Conservation (phyloP, 352 stramenopile species). For the Globisporangium canariense region DNA sequence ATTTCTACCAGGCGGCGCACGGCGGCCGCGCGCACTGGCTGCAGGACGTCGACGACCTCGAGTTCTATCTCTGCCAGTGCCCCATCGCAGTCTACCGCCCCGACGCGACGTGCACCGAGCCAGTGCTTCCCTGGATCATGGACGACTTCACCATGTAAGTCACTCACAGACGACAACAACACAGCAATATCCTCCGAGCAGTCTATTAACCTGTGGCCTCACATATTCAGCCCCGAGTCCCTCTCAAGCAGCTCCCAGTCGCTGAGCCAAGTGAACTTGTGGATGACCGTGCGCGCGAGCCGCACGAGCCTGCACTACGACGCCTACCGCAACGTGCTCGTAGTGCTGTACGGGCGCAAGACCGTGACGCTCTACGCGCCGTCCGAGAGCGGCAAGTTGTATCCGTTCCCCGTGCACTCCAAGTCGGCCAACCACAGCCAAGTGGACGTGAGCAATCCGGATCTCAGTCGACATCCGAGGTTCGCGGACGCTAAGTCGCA, state of each 20-base stretch:
- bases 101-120: constrained; percentile 36
- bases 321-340: constrained; percentile 75
- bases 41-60: constrained; percentile 55
- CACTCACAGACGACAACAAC: not conserved
- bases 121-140: constrained; percentile 53
- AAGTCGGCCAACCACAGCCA: constrained; percentile 77
- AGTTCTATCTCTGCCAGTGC: constrained; percentile 84
- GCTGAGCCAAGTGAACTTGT: constrained; percentile 84
- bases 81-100: constrained; percentile 58
- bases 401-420: constrained; percentile 62
- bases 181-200: not conserved
- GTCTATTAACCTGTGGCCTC: not conserved
- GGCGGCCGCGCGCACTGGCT: constrained; percentile 57
- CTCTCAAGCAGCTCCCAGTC: constrained; percentile 25
- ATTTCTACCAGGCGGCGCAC: constrained; percentile 55
- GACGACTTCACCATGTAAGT: constrained; percentile 59
- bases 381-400: constrained; percentile 45
- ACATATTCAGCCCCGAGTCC: constrained; percentile 31
- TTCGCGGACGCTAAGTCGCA: constrained; percentile 30
- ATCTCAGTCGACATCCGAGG: constrained; percentile 27
- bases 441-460: constrained; percentile 43
- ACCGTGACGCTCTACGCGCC: constrained; percentile 68
- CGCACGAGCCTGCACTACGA: constrained; percentile 80
- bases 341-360: constrained; percentile 71
- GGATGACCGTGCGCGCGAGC: constrained; percentile 61